A percentile compares a stretch with the other conserved stretches of the same genome.
Evolutionary conservation across 2,329 filamentous ascomycete genomes (phyloP).

Genomic region (Helotiales sp.): DNA sequence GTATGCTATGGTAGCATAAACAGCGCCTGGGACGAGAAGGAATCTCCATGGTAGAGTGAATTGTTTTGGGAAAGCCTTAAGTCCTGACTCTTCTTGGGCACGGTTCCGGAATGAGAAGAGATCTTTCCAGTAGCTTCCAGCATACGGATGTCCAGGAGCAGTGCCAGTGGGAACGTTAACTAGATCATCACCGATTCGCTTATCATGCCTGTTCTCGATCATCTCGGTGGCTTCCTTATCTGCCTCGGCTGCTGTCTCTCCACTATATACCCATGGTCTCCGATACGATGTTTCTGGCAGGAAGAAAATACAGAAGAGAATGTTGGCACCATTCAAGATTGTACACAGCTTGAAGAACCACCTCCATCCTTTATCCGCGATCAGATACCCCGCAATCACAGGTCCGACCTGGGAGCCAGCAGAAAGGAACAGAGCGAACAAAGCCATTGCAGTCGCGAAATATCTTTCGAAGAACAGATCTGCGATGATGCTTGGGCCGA

Average conservation of each 20-base stretch:
- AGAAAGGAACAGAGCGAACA: slow-evolving; percentile 36
- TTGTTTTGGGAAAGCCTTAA: slow-evolving; percentile 23
- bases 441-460: slow-evolving; percentile 34
- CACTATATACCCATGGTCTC: slow-evolving; percentile 26
- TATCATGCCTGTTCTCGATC: slow-evolving; percentile 15
- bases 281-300: slow-evolving; percentile 38
- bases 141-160: slow-evolving; percentile 21
- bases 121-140: slow-evolving; percentile 32
- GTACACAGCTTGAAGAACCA: slow-evolving; percentile 40
- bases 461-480: slow-evolving; percentile 23
- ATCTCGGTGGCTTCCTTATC: slow-evolving; percentile 25
- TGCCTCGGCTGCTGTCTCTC: slow-evolving; percentile 25
- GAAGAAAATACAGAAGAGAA: slow-evolving; percentile 35
- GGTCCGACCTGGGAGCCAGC: slow-evolving; percentile 38
- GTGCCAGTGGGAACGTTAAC: neutral
- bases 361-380: slow-evolving; percentile 37
- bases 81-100: slow-evolving; percentile 19
- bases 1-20: slow-evolving; percentile 23
- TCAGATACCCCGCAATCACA: slow-evolving; percentile 38
- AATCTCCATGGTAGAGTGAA: slow-evolving; percentile 26
- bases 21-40: slow-evolving; percentile 21
- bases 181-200: neutral
- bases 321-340: slow-evolving; percentile 35
- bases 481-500: slow-evolving; percentile 37
- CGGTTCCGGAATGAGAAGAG: slow-evolving; percentile 31